Evolutionary conservation across 2,329 filamentous ascomycete species (phyloP), one percentile per base, ranked within the genome.

Genomic region (Penicillium sp.): DNA sequence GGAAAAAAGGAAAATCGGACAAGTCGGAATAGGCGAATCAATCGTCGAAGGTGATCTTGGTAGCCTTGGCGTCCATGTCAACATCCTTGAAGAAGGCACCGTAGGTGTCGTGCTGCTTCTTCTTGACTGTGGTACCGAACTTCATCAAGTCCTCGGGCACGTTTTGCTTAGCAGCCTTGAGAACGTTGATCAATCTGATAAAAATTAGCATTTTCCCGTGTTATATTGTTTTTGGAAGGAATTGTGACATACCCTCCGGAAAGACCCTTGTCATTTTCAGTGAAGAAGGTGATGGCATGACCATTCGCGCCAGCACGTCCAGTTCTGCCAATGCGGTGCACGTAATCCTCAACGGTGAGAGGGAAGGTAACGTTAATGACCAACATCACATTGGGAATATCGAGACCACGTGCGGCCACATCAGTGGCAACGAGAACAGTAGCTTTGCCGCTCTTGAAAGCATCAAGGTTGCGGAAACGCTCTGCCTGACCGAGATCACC

Each of bases 41-140:
- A 59, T 79, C 75, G 68, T 96, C 91, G 78, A 97, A 97, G 44
- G 86, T 92, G 71, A 97, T 96, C 81, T 96, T 97, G 54, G 89
- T 94, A 27, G 90, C 87, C 74, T 90, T 88, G 77, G 93, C 89
- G 72, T 84, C 90, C 73, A 87, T 87, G 66, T 91, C 89, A 8
- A 90, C 86, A 66, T 97, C 91, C 77, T 94, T 96, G 82, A 90
- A 96, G 73, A 97, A 97, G 31, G 92, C 91, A 54, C 94, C 94
- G 71, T 97, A 99, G 45, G 90, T 89, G 68, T 92, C 90, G 77
- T 99, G 94, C 46, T 87, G 85, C 91, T 97, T 97, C 86, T 96
- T 97, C 86, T 97, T 99, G 49, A 99, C 94, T 1, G 93, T 97
- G 21, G 92, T 96, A 67, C 94, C 94, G 65, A 97, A 99, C 77